phyloP scores from a whole-genome alignment of 2,329 filamentous ascomycete species.

The Trichoderma breve region DNA sequence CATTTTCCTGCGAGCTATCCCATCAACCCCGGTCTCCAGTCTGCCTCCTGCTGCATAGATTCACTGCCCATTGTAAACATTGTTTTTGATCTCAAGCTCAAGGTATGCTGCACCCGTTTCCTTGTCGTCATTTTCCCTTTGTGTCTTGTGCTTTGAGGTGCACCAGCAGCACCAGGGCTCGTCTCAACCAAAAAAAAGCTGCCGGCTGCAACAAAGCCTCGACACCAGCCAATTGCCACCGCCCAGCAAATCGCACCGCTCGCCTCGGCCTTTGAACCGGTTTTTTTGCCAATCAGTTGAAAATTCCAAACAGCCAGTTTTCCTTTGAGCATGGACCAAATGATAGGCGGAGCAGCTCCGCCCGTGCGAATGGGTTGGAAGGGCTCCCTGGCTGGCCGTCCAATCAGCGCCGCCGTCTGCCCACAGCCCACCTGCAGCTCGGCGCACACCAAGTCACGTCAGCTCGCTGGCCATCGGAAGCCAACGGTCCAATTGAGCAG shows the following conservation, averaged over 20 bases:
- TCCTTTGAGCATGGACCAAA: constrained; percentile 2
- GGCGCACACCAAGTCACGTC: constrained; percentile 18
- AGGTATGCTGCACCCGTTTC: constrained; percentile 1
- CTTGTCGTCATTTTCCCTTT: not conserved
- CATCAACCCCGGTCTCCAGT: not conserved
- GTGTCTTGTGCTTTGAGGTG: not conserved
- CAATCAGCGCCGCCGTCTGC: constrained; percentile 13
- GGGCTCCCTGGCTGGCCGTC: not conserved
- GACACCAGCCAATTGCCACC: constrained; percentile 3
- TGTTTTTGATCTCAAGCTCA: not conserved
- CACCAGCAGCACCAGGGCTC: not conserved
- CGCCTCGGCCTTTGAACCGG: not conserved
- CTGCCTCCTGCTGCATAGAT: constrained; percentile 1
- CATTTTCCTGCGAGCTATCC: constrained; percentile 2
- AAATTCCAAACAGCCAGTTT: constrained; percentile 14
- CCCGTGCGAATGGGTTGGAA: constrained; percentile 5
- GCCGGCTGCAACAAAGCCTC: not conserved
- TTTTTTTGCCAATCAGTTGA: constrained; percentile 6
- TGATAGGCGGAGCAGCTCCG: constrained; percentile 20
- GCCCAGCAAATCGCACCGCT: not conserved
- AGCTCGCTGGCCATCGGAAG: constrained; percentile 12
- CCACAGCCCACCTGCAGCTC: constrained; percentile 11
- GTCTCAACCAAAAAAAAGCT: not conserved
- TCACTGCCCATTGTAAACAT: not conserved
- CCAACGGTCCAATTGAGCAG: constrained; percentile 10